Base-by-base conservation (phyloP, 1,139 yeast genomes). In the Schwanniomyces etchellsii region DNA sequence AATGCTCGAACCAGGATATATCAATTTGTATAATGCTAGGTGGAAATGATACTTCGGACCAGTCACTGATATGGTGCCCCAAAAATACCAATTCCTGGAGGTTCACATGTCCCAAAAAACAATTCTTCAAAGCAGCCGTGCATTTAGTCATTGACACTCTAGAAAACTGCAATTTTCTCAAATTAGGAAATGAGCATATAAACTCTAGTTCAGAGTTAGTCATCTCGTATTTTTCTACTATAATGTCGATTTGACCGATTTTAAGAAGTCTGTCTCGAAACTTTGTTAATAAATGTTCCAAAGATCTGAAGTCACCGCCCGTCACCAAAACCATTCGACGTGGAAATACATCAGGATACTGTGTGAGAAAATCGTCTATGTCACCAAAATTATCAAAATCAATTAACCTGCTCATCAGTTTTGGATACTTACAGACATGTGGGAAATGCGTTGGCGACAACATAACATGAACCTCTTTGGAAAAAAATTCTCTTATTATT, bases 401-500 rank as follows among this genome's bases (percentile, higher is more conserved):
- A 16, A 54, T 45, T 12, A 57, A 42, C 20, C 40, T 45, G 14
- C 45, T 42, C 22, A 34, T 35, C 20, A 33, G 35, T 13, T 30
- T 20, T 9, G 50, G 38, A 27, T 42, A 25, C 11, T 42, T 13
- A 31, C 53, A 49, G 35, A 44, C 37, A 38, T 57, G 56, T 17
- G 62, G 62, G 14, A 57, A 33, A 14, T 46, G 40, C 1, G 58
- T 48, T 2, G 67, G 67, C 9, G 60, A 47, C 9, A 62, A 44
- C 3, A 59, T 44, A 26, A 63, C 53, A 30, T 62, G 69, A 5
- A 63, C 23, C 26, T 62, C 68, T 25, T 48, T 47, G 24, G 44
- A 31, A 35, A 47, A 64, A 38, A 47, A 58, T 17, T 46, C 48
- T 3, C 50, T 44, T 3, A 55, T n/a, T 18, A 18, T 18, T 18